A percentile compares a stretch with the other conserved stretches of the same genome.
phyloP scores from a whole-genome alignment of 495 filamentous ascomycete genomes.

The Cladorrhinum samala region DNA sequence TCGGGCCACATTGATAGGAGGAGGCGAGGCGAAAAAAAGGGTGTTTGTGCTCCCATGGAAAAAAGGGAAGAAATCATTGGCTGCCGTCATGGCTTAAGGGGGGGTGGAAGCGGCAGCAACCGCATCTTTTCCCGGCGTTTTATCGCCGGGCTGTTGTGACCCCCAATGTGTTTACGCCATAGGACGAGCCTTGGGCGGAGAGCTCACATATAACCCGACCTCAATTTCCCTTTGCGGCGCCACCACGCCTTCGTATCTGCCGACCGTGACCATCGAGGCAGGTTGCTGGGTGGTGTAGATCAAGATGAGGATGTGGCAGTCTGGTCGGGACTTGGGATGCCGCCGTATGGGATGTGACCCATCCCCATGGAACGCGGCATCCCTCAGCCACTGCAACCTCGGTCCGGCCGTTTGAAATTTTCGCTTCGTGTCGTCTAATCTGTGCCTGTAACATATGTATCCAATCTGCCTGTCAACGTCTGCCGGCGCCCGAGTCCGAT shows the following conservation, averaged over 20 bases:
- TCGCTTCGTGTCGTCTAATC: neutral
- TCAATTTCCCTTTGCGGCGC: neutral
- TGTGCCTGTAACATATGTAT: too few species aligned
- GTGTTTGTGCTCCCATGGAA: neutral
- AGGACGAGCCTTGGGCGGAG: neutral
- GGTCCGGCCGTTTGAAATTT: neutral
- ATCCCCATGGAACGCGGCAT: neutral
- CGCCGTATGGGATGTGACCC: neutral
- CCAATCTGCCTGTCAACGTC: slow-evolving; percentile 3
- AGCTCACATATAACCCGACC: neutral
- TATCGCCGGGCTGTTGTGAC: neutral
- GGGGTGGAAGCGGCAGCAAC: slow-evolving; percentile 4
- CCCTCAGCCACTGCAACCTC: slow-evolving; percentile 2
- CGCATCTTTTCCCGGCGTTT: neutral
- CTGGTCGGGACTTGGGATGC: neutral
- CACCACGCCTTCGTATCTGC: too few species aligned
- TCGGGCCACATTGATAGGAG: neutral
- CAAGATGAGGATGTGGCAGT: neutral
- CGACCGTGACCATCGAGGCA: too few species aligned
- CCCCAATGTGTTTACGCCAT: slow-evolving; percentile 1
- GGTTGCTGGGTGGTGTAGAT: too few species aligned
- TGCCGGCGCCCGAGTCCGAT: slow-evolving; percentile 1
- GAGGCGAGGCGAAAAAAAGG: neutral
- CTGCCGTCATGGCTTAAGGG: neutral
- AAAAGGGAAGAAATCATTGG: neutral